phyloP scores from a whole-genome alignment of 2,329 filamentous ascomycete genomes.

The Xylaria polymorpha region DNA sequence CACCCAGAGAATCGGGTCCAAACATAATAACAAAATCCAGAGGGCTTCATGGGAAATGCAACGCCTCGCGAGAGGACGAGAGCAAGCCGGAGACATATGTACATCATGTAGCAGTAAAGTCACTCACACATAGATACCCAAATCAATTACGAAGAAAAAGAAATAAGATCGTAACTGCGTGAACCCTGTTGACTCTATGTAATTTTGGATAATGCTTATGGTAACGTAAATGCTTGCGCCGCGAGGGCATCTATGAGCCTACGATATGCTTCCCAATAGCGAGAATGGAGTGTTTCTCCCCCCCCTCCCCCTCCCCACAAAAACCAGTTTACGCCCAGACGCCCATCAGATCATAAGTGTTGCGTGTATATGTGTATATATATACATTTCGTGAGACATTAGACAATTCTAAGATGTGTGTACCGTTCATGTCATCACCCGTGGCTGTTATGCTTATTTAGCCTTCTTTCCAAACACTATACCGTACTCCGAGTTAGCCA shows the following conservation, averaged over 20 bases:
- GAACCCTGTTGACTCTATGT: not conserved
- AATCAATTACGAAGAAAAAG: not conserved
- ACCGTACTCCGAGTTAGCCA: constrained; percentile 20
- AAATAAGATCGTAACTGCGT: not conserved
- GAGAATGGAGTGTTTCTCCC: constrained; percentile 18
- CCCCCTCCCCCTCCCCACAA: too few species aligned
- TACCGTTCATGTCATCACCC: constrained; percentile 7
- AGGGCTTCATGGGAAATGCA: not conserved
- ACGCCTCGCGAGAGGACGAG: not conserved
- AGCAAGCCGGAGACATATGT: not conserved
- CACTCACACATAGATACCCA: not conserved
- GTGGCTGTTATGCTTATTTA: constrained; percentile 15
- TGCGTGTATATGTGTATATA: not conserved
- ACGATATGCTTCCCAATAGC: constrained; percentile 8
- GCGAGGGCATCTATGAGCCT: constrained; percentile 3
- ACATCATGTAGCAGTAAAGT: not conserved
- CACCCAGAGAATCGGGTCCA: not conserved
- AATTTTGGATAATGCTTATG: not conserved
- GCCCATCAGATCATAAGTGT: constrained; percentile 20
- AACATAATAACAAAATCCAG: not conserved
- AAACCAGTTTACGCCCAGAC: constrained; percentile 6
- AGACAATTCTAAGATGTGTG: not conserved
- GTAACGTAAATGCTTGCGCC: constrained; percentile 14
- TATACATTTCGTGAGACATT: constrained; percentile 26
- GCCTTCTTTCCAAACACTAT: constrained; percentile 37